Conservation (phyloP, 805 yeast species). For the Martiniozyma abietophila region DNA sequence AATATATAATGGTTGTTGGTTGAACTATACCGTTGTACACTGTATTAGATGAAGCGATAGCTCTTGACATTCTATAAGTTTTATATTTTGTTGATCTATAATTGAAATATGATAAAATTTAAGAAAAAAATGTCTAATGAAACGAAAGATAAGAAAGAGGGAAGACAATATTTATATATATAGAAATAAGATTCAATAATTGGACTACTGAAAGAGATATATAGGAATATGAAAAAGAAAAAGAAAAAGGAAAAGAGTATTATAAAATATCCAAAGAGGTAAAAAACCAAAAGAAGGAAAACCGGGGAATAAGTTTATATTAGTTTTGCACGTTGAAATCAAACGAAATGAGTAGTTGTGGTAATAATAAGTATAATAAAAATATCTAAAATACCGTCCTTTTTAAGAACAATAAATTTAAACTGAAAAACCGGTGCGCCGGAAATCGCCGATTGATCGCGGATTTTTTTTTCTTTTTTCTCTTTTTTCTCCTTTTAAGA, state of each 20-base stretch:
- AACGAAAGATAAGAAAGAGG: too few species aligned
- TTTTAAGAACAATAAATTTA: too few species aligned
- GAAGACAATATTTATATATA: too few species aligned
- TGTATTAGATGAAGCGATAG: conserved; percentile 53
- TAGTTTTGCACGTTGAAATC: not conserved
- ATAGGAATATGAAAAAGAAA: not conserved
- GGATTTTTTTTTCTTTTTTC: too few species aligned
- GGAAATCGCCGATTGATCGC: too few species aligned
- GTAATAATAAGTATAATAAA: not conserved
- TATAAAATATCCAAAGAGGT: not conserved
- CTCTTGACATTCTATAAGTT: conserved; percentile 54
- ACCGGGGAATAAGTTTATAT: not conserved
- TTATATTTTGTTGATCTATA: too few species aligned
- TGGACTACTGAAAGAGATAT: not conserved
- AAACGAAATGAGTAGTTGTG: not conserved
- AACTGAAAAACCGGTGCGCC: too few species aligned
- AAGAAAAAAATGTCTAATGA: not conserved
- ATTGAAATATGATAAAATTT: too few species aligned
- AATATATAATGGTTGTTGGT: conserved; percentile 61
- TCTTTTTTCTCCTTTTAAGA: not conserved
- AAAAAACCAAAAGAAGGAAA: not conserved
- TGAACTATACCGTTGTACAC: conserved; percentile 35
- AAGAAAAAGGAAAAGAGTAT: not conserved
- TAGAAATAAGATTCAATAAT: too few species aligned
- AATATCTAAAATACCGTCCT: too few species aligned